Base-by-base conservation (phyloP, 768 basidiomycete genomes). In the Cyathus striatus region DNA sequence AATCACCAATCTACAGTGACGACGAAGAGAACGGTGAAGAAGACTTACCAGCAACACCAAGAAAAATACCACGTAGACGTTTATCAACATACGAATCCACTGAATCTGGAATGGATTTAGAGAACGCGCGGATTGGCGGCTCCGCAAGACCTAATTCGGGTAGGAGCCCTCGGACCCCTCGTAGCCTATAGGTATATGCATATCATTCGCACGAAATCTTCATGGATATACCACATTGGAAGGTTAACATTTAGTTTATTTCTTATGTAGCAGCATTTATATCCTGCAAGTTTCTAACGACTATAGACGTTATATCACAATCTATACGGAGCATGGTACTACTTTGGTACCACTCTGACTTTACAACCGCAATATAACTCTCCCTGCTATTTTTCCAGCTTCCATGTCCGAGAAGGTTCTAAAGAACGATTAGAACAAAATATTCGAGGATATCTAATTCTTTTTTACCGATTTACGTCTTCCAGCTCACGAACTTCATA, bases 71-170 rank as follows among this genome's bases (percentile, higher is more conserved):
- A 4, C 49, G 53, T 17, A 55, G 72, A 18, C 61, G 76, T 40
- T 53, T 78, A 37, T 79, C 80, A 4, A 72, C 71, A 18, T 79
- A 66, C 49, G 76, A 81, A 46, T 65, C 66, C 20, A 57, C 60
- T 4, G 72, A 81, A 10, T 69, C 68, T 16, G 53, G 54, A 1
- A 60, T 78, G 55, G 76, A 80, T 52, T 46, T 75, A 24, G 78
- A 80, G 51, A 64, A 65, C 39, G 66, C 66, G 34, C 45, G 41
- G 18, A 35, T 45, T 5, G 45, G 38, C 70, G 61, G 64, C 62
- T 65, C 68, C 70, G 50, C 66, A 34, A 14, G 27, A 18, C 42
- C 42, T 12, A 13, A 40, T 6, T 26, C 14, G n/a, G n/a, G n/a
- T n/a, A n/a, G n/a, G n/a, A n/a, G n/a, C n/a, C n/a, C n/a, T n/a